Evolutionary conservation across 106 monocot species (phyloP).

Genomic region (Dioscorea alata): DNA sequence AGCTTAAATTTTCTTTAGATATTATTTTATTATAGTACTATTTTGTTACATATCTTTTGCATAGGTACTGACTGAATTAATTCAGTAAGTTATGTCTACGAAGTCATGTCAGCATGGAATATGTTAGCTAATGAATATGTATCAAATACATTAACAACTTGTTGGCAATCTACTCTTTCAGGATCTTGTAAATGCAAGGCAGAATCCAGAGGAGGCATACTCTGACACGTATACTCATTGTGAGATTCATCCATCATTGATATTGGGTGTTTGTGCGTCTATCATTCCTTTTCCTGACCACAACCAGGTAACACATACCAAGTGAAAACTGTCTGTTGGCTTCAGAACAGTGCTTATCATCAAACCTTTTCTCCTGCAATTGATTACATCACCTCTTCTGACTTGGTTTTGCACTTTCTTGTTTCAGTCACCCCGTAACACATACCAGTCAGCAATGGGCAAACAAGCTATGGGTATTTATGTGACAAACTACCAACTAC

Average conservation of each 20-base stretch:
- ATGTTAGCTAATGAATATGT: too few species aligned
- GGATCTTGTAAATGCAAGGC: constrained; percentile 93
- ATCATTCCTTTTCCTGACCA: constrained; percentile 99
- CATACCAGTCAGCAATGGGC: constrained; percentile 99
- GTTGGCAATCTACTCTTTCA: constrained; percentile 13
- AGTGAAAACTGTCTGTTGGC: too few species aligned
- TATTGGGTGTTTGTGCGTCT: constrained; percentile 98
- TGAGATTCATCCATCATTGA: constrained; percentile 97
- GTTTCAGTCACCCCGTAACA: constrained; percentile 94
- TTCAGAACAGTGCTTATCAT: too few species aligned
- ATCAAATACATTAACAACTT: too few species aligned
- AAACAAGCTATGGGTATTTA: constrained; percentile 99
- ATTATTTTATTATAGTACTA: too few species aligned
- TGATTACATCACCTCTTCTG: not conserved
- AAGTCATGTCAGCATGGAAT: too few species aligned
- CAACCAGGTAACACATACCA: constrained; percentile 62
- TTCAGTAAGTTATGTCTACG: too few species aligned
- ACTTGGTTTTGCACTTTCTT: not conserved
- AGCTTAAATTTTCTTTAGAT: too few species aligned
- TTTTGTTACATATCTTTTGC: too few species aligned
- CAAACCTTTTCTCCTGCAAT: too few species aligned
- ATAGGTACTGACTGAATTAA: too few species aligned
- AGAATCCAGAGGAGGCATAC: constrained; percentile 84
- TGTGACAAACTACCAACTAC: constrained; percentile 92
- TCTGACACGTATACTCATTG: constrained; percentile 97